phyloP scores from a whole-genome alignment of 2,329 filamentous ascomycete species.

The Colletotrichum abscissum region DNA sequence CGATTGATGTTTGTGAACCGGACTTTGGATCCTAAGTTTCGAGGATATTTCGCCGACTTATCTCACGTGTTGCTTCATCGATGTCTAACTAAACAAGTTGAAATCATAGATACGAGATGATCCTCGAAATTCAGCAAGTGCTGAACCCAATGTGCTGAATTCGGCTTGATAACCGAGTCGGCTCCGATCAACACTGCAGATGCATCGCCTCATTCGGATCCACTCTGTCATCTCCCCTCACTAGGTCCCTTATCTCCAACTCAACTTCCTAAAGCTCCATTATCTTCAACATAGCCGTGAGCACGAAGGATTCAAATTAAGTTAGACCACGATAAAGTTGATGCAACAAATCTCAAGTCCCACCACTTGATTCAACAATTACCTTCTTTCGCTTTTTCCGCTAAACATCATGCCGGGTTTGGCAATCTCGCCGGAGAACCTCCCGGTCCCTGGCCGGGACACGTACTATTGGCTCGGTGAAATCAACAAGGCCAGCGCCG shows the following conservation, averaged over 20 bases:
- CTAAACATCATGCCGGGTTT: background rate
- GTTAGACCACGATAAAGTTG: background rate
- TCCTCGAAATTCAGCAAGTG: background rate
- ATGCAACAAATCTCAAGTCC: too few relatives aligned
- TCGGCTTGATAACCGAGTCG: slow-evolving; percentile 22
- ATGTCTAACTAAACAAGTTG: background rate
- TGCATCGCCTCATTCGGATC: slow-evolving; percentile 11
- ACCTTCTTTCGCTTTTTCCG: too few relatives aligned
- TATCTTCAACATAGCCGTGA: too few relatives aligned
- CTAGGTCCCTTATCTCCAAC: slow-evolving; percentile 19
- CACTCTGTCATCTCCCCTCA: slow-evolving; percentile 16
- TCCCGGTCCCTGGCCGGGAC: slow-evolving; percentile 27
- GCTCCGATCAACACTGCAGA: slow-evolving; percentile 17
- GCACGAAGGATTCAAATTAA: too few relatives aligned
- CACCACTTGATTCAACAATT: too few relatives aligned
- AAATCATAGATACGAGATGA: background rate
- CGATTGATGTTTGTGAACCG: too few relatives aligned
- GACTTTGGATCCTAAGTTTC: background rate
- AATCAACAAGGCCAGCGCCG: slow-evolving; percentile 32
- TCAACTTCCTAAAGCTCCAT: background rate
- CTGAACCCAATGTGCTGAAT: background rate
- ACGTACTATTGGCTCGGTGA: slow-evolving; percentile 29
- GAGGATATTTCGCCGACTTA: background rate
- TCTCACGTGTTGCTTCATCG: background rate
- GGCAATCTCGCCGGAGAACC: slow-evolving; percentile 1